A percentile compares a stretch with the other conserved stretches of the same genome.
Conservation (phyloP, 2,329 filamentous ascomycete genomes). For the Fusarium subtropicale region DNA sequence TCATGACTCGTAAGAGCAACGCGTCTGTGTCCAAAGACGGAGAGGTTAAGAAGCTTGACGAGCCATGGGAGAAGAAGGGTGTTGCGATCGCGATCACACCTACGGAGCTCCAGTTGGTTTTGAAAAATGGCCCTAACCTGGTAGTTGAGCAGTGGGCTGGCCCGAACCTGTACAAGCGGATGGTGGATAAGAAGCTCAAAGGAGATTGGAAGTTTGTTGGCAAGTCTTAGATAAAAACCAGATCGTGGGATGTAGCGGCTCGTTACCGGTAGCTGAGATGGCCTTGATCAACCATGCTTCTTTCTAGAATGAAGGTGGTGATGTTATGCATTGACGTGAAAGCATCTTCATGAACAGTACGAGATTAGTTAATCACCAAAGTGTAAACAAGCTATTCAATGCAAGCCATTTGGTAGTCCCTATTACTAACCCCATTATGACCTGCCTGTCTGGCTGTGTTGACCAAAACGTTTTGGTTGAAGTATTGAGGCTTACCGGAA, state of each 20-base stretch:
- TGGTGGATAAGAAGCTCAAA: not conserved
- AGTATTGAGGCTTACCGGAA: not conserved
- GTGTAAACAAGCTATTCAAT: no score
- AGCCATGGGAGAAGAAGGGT: not conserved
- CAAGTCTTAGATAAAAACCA: not conserved
- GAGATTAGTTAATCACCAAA: not conserved
- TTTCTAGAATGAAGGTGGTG: not conserved
- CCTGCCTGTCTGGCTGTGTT: not conserved
- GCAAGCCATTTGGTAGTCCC: not conserved
- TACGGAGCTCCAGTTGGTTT: not conserved
- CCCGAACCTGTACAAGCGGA: not conserved
- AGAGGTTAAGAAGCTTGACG: not conserved
- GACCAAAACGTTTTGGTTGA: fast-evolving
- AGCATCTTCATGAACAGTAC: not conserved
- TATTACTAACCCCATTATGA: not conserved
- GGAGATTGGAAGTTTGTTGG: not conserved
- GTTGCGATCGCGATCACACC: not conserved
- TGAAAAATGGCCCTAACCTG: not conserved
- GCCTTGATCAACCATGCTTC: not conserved
- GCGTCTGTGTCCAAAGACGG: not conserved
- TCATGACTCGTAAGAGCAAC: not conserved
- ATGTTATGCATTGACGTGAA: not conserved
- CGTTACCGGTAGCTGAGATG: not conserved
- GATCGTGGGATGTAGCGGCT: not conserved
- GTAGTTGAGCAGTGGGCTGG: not conserved